These are phyloP conservation scores for Paraphaeosphaeria minitans DNA, from an alignment of 2,329 filamentous ascomycete genomes.

Conservation along the genomic window DNA sequence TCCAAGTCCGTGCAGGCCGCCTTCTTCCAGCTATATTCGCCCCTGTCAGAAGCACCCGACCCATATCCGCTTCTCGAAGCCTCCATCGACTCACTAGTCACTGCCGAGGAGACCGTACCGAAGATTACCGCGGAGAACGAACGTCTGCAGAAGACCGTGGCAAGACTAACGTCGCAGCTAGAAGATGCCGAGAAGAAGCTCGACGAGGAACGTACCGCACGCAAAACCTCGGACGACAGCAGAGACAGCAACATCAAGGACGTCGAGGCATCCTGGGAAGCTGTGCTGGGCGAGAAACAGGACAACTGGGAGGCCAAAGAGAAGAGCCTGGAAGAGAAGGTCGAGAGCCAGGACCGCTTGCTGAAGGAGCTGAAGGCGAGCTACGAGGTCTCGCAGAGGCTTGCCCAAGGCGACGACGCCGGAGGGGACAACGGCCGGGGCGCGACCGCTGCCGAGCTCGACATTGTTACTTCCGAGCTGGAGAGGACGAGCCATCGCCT, in stretches of 20 bases:
- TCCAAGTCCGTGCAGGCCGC: slow-evolving; percentile 92
- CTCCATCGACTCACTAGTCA: slow-evolving; percentile 89
- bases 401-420: slow-evolving; percentile 72
- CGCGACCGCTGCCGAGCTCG: slow-evolving; percentile 86
- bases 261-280: slow-evolving; percentile 86
- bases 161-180: slow-evolving; percentile 76
- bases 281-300: slow-evolving; percentile 88
- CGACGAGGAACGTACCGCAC: slow-evolving; percentile 74
- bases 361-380: slow-evolving; percentile 95
- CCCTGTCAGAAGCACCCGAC: slow-evolving; percentile 92
- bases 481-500: slow-evolving; percentile 86
- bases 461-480: slow-evolving; percentile 89
- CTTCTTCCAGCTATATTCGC: slow-evolving; percentile 91
- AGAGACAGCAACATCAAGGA: slow-evolving; percentile 84
- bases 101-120: slow-evolving; percentile 90
- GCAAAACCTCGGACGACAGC: slow-evolving; percentile 76
- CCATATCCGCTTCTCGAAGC: slow-evolving; percentile 96
- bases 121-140: slow-evolving; percentile 88
- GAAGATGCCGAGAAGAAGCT: slow-evolving; percentile 81
- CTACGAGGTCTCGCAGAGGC: slow-evolving; percentile 92
- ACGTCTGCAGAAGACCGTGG: slow-evolving; percentile 79
- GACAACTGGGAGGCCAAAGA: slow-evolving; percentile 97
- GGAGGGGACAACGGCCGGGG: slow-evolving; percentile 64
- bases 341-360: slow-evolving; percentile 90
- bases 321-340: slow-evolving; percentile 86